Evolutionary conservation across 176 grass and related monocot genomes (phyloP), one percentile per base, ranked within the genome.

Genomic region (Avena eriantha): DNA sequence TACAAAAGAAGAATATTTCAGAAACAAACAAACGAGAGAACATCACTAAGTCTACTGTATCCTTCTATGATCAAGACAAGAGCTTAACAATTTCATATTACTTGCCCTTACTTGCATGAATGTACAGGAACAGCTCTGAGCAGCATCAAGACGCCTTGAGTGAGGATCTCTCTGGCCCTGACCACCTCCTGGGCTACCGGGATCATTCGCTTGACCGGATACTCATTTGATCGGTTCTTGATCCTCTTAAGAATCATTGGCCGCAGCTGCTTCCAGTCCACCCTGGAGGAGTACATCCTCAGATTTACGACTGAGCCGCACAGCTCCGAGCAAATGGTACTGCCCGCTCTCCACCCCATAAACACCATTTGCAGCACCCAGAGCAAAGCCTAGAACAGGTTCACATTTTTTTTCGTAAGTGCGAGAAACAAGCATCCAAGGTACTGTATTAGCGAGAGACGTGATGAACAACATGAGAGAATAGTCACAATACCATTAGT

Each of bases 181-280:
- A 94, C 7, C 8, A 98, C 97, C 49, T 94, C 94, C 67, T 96
- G 64, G 2, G 90, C 97, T 8, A 96, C 90, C 55, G 92, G 97
- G 66, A 90, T 88, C 94, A 98, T 98, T 7, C 63, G 80, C 66
- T 69, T 88, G 69, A 98, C 80, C 43, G 94, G 97, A 83, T 98
- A 98, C 1, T 96, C 86, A 31, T 90, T 93, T 29, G 92, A 58
- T 7, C 94, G 85, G 51, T 82, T 90, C 73, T 57, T 89, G 22
- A 96, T 92, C 88, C 97, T 93, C 87, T 94, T 96, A 6, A 98
- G 80, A 83, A 98, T 98, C 94, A 96, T 88, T 11, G 97, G 97
- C 53, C 88, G 89, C 65, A 98, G 87, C 63, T 94, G 87, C 68
- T 81, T 96, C 97, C 92, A 98, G 55, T 98, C 83, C 70, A 98